Conservation (phyloP, 208 protist species). For the Trypanosoma rangeli region DNA sequence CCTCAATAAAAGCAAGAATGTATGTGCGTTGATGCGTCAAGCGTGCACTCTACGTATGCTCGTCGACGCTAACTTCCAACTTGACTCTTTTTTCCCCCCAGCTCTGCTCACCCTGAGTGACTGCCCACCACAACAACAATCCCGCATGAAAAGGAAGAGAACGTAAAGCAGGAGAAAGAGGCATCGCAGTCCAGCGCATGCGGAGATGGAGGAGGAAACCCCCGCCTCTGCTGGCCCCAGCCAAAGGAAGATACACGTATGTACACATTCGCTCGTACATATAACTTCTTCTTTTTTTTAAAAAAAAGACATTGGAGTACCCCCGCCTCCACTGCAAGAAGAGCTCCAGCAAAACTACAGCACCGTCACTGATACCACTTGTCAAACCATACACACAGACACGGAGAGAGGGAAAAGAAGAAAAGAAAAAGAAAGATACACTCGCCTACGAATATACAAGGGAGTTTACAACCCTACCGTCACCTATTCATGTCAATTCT, state of each 20-base stretch:
- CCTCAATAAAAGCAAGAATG: not conserved
- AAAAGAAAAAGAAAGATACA: not conserved
- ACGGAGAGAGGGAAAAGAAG: not conserved
- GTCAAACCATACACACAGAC: not conserved
- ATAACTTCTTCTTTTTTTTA: too few relatives aligned
- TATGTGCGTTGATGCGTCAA: not conserved
- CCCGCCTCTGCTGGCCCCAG: not conserved
- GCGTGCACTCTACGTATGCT: not conserved
- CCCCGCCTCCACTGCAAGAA: not conserved
- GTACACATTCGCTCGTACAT: too few relatives aligned
- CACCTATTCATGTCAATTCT: not conserved
- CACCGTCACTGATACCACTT: not conserved
- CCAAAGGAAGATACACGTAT: not conserved
- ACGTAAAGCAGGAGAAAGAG: slow-evolving; percentile 10
- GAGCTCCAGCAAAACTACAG: not conserved
- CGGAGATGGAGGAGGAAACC: not conserved
- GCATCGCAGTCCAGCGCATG: not conserved
- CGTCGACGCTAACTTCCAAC: not conserved
- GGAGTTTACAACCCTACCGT: not conserved
- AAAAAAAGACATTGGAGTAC: not conserved
- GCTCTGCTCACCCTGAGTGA: not conserved
- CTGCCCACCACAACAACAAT: not conserved
- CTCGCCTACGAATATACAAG: slow-evolving; percentile 7
- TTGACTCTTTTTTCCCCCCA: not conserved
- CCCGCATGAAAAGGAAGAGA: slow-evolving; percentile 12